A percentile compares a stretch with the other conserved stretches of the same genome.
These are phyloP conservation scores for Curvularia sp. DNA, from an alignment of 2,329 filamentous ascomycete genomes.

Conservation along the genomic window DNA sequence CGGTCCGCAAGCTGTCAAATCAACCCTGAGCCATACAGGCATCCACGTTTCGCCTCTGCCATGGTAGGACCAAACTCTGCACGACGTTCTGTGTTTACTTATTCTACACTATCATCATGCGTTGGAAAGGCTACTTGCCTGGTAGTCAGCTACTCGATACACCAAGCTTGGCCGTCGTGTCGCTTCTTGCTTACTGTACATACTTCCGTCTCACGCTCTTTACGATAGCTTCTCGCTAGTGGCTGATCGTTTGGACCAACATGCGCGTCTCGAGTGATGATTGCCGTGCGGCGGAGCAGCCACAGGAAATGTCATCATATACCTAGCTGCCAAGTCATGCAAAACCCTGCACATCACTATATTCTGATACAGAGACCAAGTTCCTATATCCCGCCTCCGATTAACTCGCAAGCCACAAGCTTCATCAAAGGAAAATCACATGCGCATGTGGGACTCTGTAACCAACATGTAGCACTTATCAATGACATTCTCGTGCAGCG, in stretches of 20 bases:
- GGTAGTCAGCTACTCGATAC: conserved; percentile 7
- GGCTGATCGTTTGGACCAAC: conserved; percentile 15
- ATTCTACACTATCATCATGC: conserved; percentile 23
- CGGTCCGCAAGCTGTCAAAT: conserved; percentile 14
- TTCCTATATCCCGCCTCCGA: conserved; percentile 25
- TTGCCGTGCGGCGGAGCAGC: conserved; percentile 9
- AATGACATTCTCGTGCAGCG: no score
- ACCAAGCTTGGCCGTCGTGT: conserved; percentile 8
- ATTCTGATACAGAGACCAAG: conserved; percentile 32
- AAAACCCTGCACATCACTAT: conserved; percentile 35
- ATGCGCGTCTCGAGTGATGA: conserved; percentile 14
- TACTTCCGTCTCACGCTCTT: conserved; percentile 5
- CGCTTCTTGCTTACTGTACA: neutral
- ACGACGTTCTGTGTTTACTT: conserved; percentile 30
- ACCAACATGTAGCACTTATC: neutral
- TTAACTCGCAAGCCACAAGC: conserved; percentile 6
- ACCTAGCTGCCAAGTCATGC: conserved; percentile 27
- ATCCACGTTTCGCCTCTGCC: conserved; percentile 30
- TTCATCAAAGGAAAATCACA: neutral
- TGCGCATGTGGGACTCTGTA: conserved; percentile 1
- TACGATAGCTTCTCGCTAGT: conserved; percentile 13
- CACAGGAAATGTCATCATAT: conserved; percentile 27
- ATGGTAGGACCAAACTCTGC: conserved; percentile 29
- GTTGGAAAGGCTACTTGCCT: conserved; percentile 14
- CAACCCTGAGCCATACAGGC: conserved; percentile 15